Percentiles rank a stretch among this genome's conserved stretches.
phyloP scores from a whole-genome alignment of 116 monocot genomes.

The Phalaenopsis hybrid region DNA sequence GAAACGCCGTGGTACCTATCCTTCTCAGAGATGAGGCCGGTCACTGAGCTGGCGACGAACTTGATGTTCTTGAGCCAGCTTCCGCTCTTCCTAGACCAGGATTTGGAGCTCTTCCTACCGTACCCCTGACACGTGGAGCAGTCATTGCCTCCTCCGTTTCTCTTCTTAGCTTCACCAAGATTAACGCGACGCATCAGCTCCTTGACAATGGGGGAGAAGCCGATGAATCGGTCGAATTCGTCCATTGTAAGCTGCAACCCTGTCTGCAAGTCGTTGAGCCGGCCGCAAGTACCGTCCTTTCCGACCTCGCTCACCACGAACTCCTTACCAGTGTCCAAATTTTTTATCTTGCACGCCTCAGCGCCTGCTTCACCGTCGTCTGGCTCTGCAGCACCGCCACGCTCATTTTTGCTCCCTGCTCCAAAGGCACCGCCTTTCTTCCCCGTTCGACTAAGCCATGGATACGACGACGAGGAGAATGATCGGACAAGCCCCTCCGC shows the following conservation, averaged over 20 bases:
- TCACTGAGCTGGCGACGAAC: constrained; percentile 61
- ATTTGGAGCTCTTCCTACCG: background rate
- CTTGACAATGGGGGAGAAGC: constrained; percentile 68
- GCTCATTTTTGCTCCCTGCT: background rate
- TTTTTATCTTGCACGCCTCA: constrained; percentile 49
- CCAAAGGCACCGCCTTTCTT: background rate
- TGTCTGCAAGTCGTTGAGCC: constrained; percentile 52
- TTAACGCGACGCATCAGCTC: constrained; percentile 68
- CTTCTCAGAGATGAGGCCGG: constrained; percentile 60
- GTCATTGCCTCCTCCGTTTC: background rate
- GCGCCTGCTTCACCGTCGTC: background rate
- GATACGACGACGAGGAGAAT: constrained; percentile 25
- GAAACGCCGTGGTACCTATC: constrained; percentile 19
- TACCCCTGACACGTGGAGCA: background rate
- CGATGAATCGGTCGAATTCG: constrained; percentile 73
- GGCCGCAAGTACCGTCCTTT: constrained; percentile 39
- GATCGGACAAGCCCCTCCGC: background rate
- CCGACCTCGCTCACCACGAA: constrained; percentile 47
- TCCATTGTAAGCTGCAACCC: constrained; percentile 58
- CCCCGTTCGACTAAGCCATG: background rate
- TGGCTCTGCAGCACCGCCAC: background rate
- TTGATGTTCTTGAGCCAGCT: constrained; percentile 86
- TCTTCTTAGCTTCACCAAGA: constrained; percentile 7
- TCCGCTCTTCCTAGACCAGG: constrained; percentile 37
- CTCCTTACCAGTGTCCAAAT: constrained; percentile 81